Base-by-base conservation (phyloP, 2,329 filamentous ascomycete species). In the Drechslerella dactyloides region DNA sequence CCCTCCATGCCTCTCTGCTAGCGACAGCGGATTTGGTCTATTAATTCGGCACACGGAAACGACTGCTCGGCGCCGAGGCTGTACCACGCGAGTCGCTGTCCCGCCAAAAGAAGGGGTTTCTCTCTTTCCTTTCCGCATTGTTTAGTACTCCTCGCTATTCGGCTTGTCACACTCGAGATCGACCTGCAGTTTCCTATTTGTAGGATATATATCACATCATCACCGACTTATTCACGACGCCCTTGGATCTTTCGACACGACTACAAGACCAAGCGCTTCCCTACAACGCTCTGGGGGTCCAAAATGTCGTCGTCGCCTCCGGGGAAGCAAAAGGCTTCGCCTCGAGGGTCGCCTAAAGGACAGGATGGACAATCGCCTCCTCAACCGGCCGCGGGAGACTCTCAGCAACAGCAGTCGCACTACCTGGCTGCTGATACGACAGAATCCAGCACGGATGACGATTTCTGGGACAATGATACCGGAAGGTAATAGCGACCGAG, bases 401-500 rank as follows among this genome's bases (percentile, higher is more conserved):
- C 46, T 33, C 11, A 40, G 6, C 35, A 61, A 15, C 21, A 66
- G 19, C 60, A 72, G 15, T 3, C 3, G 27, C 54, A 65, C 37
- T 56, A 56, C 52, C 8, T 72, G n/a, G 50, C 24, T 13, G 60
- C 55, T 1, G 68, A 72, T 4, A 46, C 60, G 13, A 60, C 30
- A 7, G 68, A 65, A 46, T 70, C 66, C 15, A 63, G 46, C n/a
- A 54, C 68, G 1, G 68, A 72, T 15, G 68, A 72, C 30, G 68
- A 72, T 46, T 65, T 72, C 33, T 72, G 68, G 68, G 68, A 72
- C 27, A 60, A 55, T 50, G 68, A 72, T 30, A 50, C 52, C 55
- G 68, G 54, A 57, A 72, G 68, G 68, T 72, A 69, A 53, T 42
- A n/a, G 13, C 21, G 23, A 4, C 21, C 35, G 23, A 44, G 23